These are phyloP conservation scores for Haematococcus lacustris DNA, from an alignment of 139 green algal genomes.

Conservation along the genomic window DNA sequence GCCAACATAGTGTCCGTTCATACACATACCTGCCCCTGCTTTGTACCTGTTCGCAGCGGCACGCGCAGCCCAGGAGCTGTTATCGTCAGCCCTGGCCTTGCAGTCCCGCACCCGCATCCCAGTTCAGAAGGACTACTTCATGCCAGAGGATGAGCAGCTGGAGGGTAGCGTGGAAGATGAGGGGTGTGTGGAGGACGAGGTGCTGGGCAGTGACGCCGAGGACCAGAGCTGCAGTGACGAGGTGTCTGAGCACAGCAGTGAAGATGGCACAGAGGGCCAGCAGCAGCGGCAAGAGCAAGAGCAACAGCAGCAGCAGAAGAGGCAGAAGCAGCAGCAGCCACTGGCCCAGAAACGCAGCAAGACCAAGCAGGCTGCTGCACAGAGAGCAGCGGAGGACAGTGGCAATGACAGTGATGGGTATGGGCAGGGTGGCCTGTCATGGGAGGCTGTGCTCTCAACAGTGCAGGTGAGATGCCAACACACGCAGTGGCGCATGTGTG, in stretches of 20 bases:
- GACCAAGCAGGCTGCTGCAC: background rate
- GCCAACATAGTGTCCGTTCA: background rate
- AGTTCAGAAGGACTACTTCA: slow-evolving; percentile 59
- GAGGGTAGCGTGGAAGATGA: slow-evolving; percentile 17
- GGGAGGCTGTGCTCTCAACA: slow-evolving; percentile 76
- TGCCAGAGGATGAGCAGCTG: slow-evolving; percentile 47
- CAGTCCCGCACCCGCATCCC: slow-evolving; percentile 56
- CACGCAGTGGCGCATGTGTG: background rate
- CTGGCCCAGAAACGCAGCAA: background rate
- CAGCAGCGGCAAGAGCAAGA: background rate
- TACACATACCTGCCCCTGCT: background rate
- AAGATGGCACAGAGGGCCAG: background rate
- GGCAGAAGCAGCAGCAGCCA: background rate
- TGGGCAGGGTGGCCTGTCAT: slow-evolving; percentile 68
- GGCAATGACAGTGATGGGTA: slow-evolving; percentile 65
- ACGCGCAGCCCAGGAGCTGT: slow-evolving; percentile 33
- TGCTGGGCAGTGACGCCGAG: slow-evolving; percentile 24
- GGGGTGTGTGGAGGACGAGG: slow-evolving; percentile 16
- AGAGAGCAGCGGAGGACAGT: slow-evolving; percentile 5
- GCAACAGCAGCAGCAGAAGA: background rate
- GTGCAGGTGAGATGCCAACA: slow-evolving; percentile 38
- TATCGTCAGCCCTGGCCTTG: slow-evolving; percentile 32
- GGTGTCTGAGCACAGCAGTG: slow-evolving; percentile 16
- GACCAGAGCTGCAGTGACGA: slow-evolving; percentile 13
- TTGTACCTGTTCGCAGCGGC: slow-evolving; percentile 22